These are phyloP conservation scores for Populus tremula DNA, from an alignment of 345 rosid genomes.

Conservation along the genomic window DNA sequence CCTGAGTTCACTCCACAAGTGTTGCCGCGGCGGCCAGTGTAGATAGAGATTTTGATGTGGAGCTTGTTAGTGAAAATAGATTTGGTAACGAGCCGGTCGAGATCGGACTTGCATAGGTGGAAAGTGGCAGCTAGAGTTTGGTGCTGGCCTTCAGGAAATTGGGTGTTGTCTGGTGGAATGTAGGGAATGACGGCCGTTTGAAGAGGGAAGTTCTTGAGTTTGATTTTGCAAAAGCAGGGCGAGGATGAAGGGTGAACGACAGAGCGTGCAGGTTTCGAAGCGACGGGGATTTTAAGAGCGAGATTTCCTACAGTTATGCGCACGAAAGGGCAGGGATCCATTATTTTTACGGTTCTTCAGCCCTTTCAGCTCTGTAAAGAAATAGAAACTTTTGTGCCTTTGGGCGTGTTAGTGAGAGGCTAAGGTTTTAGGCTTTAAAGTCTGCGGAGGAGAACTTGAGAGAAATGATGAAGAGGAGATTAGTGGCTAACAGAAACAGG, in stretches of 20 bases:
- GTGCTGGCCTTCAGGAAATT: constrained; percentile 33
- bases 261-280: constrained; percentile 64
- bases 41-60: constrained; percentile 54
- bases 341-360: neutral
- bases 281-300: constrained; percentile 66
- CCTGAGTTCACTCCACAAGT: constrained; percentile 76
- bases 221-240: constrained; percentile 79
- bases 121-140: constrained; percentile 62
- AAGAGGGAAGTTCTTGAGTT: constrained; percentile 56
- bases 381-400: neutral
- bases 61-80: constrained; percentile 60
- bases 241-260: constrained; percentile 77
- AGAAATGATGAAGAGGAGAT: neutral
- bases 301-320: constrained; percentile 69
- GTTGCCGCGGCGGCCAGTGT: constrained; percentile 68
- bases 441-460: neutral
- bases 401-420: neutral
- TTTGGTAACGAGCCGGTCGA: constrained; percentile 52
- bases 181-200: constrained; percentile 66
- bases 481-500: neutral
- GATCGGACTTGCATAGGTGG: constrained; percentile 65
- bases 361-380: neutral
- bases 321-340: constrained; percentile 96
- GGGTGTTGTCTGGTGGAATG: constrained; percentile 42
- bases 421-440: neutral